phyloP scores from a whole-genome alignment of 768 basidiomycete species.

The Gyrodon lividus region DNA sequence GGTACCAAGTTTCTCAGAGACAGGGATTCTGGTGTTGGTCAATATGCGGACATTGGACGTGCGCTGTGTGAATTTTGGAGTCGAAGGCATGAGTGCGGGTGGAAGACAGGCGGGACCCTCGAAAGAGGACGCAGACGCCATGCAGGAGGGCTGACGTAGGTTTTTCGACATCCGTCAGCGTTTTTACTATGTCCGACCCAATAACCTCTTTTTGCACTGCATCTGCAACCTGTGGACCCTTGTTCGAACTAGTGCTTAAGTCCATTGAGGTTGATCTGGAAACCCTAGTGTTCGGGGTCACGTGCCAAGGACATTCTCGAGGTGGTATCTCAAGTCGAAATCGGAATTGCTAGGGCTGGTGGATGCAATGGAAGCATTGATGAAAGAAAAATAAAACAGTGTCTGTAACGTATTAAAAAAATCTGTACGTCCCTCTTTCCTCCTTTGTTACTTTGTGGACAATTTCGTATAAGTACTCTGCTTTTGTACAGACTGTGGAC shows the following conservation, averaged over 20 bases:
- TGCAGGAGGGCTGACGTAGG: conserved; percentile 26
- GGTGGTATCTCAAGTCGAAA: no score
- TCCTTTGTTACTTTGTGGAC: neutral
- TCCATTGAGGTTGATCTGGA: neutral
- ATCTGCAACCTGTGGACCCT: neutral
- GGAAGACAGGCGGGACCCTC: conserved; percentile 9
- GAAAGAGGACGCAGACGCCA: conserved; percentile 13
- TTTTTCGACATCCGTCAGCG: neutral
- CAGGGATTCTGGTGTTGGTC: conserved; percentile 75
- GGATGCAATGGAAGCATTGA: no score
- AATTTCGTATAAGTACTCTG: neutral
- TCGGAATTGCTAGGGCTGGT: no score
- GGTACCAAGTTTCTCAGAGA: conserved; percentile 76
- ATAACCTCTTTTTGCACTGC: neutral
- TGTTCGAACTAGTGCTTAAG: neutral
- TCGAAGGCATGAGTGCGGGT: conserved; percentile 35
- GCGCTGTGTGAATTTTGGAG: conserved; percentile 56
- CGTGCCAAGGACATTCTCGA: conserved; percentile 5
- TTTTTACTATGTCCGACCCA: neutral
- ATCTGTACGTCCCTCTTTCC: neutral
- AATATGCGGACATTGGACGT: conserved; percentile 77
- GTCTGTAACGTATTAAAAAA: no score
- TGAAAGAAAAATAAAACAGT: no score
- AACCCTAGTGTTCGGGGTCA: conserved; percentile 3
- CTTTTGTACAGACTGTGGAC: neutral